Evolutionary conservation across 225 moss, liverwort and hornwort genomes (phyloP), one percentile per base, ranked within the genome.

Genomic region (Sphagnum contortum): DNA sequence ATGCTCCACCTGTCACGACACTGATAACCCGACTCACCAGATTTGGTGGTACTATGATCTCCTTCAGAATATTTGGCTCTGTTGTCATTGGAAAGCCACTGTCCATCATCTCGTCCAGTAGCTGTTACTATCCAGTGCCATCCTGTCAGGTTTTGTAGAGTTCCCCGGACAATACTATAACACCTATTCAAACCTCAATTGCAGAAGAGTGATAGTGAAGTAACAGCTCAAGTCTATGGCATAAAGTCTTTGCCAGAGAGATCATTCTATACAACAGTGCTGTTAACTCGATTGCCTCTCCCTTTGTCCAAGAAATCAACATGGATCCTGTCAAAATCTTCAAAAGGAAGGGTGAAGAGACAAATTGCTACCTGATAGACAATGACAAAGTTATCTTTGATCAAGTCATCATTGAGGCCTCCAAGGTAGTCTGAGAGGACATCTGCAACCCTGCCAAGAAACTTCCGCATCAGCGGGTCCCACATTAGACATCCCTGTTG

Each of bases 21-120:
- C 91, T 99, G 51, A 93, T 66, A 47, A 99, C 98, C 61, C 91
- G 79, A 75, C 93, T 93, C 8, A 99, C 93, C 69, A 99, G 60
- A 80, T 89, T 99, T 44, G 91, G 82, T 60, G 98, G 91, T 62
- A 83, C 74, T 59, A 99, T 93, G 87, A 93, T 99, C 80, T 91
- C 98, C 75, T 93, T 99, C 68, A 99, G 64, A 64, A 89, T 72
- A 65, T 82, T 91, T 60, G 84, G 82, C 70, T 99, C 98, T 5
- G 98, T 99, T 5, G 93, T 93, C 70, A 99, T 77, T 50, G 93
- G 98, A 76, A 93, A 93, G 48, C 98, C 98, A 62, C 94, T 77
- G 74, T 99, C 98, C 98, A 99, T 93, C 98, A 99, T 99, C 75
- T 99, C 98, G 77, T 99, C 98, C 79, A 93, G 81, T 73, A 99